Base-by-base conservation (phyloP, 2,329 filamentous ascomycete genomes). In the Aureobasidium uvarum region DNA sequence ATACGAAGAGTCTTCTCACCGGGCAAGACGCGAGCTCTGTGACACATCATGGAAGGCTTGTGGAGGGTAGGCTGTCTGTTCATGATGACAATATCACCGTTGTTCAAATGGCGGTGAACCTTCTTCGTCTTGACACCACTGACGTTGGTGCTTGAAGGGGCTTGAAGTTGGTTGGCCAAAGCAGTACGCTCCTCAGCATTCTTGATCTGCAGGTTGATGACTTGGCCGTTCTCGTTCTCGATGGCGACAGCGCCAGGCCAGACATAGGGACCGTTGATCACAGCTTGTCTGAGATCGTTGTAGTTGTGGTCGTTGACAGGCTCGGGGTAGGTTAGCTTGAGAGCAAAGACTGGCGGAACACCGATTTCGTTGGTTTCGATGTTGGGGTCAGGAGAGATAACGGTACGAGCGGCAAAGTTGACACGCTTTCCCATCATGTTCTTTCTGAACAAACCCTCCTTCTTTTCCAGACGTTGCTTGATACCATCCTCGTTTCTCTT, bases 401-500 rank as follows among this genome's bases (percentile, higher is more conserved):
- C 95, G 84, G 91, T 96, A 76, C 95, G 89, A 43, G 95, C 95
- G 58, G 95, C 95, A 76, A 95, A 98, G 77, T 99, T 98, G 79
- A 99, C 95, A 81, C 95, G 92, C 83, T 99, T 99, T 67, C 95
- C 95, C 95, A 99, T 99, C 95, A 99, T 98, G 78, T 99, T 97
- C 82, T 96, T 98, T 72, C 95, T 85, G 82, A 99, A 99, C 36
- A 99, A 83, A 69, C 95, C 95, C 74, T 99, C 96, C 79, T 99
- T 99, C 83, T 99, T 99, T 79, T 99, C 95, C 33, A 99, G 84
- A 74, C 93, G 90, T 75, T 99, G 95, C 79, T 99, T 99, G 79
- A 99, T 96, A 71, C 96, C 95, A 69, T 96, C 93, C 68, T 96
- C 91, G 62, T 91, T 89, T 65, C 88, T 84, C 72, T 89, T 88